phyloP scores from a whole-genome alignment of 2,329 filamentous ascomycete species.

The Pseudovirgaria hyperparasitica region DNA sequence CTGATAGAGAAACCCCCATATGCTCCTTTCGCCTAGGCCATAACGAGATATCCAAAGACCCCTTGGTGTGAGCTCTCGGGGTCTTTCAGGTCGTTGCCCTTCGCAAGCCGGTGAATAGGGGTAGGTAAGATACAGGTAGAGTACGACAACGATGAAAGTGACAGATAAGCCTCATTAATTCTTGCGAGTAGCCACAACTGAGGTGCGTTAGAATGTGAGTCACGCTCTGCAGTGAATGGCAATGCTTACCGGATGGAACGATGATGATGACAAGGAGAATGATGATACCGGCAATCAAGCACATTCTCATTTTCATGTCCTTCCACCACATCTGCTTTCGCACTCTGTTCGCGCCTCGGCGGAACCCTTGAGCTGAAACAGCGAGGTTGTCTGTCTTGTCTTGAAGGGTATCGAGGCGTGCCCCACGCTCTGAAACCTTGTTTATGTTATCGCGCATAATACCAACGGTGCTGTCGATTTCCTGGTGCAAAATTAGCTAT shows the following conservation, averaged over 20 bases:
- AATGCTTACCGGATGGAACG: slow-evolving; percentile 66
- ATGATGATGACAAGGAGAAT: slow-evolving; percentile 89
- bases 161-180: slow-evolving; percentile 4
- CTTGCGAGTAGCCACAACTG: slow-evolving; percentile 8
- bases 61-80: too few species aligned
- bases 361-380: slow-evolving; percentile 86
- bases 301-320: slow-evolving; percentile 99
- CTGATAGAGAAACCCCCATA: too few species aligned
- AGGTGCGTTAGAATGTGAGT: slow-evolving; percentile 6
- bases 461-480: slow-evolving; percentile 93
- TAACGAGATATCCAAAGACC: too few species aligned
- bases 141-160: slow-evolving; percentile 1
- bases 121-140: slow-evolving; percentile 1
- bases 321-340: slow-evolving; percentile 99
- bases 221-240: neutral
- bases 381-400: slow-evolving; percentile 92
- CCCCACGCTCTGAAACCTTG: slow-evolving; percentile 88
- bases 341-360: slow-evolving; percentile 88
- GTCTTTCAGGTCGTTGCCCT: too few species aligned
- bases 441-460: slow-evolving; percentile 98
- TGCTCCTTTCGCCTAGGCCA: too few species aligned
- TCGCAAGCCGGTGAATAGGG: too few species aligned
- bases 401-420: slow-evolving; percentile 74
- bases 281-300: slow-evolving; percentile 81
- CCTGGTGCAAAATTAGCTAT: slow-evolving; percentile 45